Percentiles rank a stretch among this genome's conserved stretches.
Evolutionary conservation across 129 eudicot genomes (phyloP).

Genomic region (Artemisia argyi): DNA sequence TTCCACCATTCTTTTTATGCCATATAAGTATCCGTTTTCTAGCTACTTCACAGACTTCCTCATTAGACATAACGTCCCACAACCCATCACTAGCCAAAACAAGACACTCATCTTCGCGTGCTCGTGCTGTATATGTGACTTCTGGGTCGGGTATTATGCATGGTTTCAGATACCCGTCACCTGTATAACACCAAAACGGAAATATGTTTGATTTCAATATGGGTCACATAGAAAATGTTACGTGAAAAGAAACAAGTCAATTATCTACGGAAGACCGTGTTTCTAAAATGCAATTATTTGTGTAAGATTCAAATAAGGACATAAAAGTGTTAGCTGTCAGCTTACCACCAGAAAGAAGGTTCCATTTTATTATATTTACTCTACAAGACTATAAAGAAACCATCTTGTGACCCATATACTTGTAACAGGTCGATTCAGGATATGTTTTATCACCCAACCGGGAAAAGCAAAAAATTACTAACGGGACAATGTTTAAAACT

Average conservation of each 20-base stretch:
- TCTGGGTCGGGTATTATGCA: constrained; percentile 77
- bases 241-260: not conserved
- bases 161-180: constrained; percentile 74
- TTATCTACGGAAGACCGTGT: not conserved
- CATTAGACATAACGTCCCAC: constrained; percentile 76
- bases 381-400: no score
- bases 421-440: not conserved
- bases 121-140: constrained; percentile 54
- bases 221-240: not conserved
- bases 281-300: no score
- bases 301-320: no score
- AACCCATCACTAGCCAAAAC: constrained; percentile 72
- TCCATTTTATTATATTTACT: no score
- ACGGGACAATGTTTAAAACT: not conserved
- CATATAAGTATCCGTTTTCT: constrained; percentile 61
- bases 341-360: no score
- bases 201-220: not conserved
- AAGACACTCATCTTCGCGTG: constrained; percentile 74
- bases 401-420: no score
- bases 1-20: constrained; percentile 69
- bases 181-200: constrained; percentile 28
- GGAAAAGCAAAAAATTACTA: not conserved
- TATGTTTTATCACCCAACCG: not conserved
- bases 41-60: constrained; percentile 71
- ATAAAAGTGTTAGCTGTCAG: no score